These are phyloP conservation scores for Dendryphion nanum DNA, from an alignment of 2,329 filamentous ascomycete species.

Conservation along the genomic window DNA sequence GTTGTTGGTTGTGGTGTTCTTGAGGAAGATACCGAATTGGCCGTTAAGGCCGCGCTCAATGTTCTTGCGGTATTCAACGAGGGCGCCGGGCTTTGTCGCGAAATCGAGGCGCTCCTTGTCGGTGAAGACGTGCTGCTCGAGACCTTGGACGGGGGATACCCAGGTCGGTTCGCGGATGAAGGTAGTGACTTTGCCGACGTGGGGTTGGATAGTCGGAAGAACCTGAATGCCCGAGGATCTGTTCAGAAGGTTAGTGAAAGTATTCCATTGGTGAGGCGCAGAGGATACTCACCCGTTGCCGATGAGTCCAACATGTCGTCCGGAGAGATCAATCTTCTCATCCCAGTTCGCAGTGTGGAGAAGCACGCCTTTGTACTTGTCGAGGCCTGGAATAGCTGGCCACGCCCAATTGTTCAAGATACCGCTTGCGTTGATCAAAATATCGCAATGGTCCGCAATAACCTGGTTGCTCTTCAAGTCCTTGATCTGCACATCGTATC, in stretches of 20 bases:
- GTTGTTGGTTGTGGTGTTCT: conserved; percentile 40
- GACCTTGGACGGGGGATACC: conserved; percentile 47
- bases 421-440: conserved; percentile 50
- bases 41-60: conserved; percentile 49
- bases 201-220: conserved; percentile 47
- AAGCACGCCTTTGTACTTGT: conserved; percentile 53
- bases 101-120: conserved; percentile 45
- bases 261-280: conserved; percentile 11
- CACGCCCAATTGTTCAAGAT: conserved; percentile 53
- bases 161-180: conserved; percentile 54
- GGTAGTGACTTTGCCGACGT: conserved; percentile 46
- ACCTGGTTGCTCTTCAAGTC: conserved; percentile 25
- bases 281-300: conserved; percentile 44
- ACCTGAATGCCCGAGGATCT: conserved; percentile 58
- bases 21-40: conserved; percentile 50
- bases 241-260: conserved; percentile 8
- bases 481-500: conserved; percentile 37
- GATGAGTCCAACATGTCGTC: conserved; percentile 53
- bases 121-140: conserved; percentile 45
- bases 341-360: conserved; percentile 60
- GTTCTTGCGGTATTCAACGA: conserved; percentile 44
- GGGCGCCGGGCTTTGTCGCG: conserved; percentile 37
- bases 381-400: conserved; percentile 53
- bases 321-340: conserved; percentile 47
- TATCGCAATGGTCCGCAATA: conserved; percentile 45